Evolutionary conservation across 768 basidiomycete genomes (phyloP).

Genomic region (Tylopilus sp.): DNA sequence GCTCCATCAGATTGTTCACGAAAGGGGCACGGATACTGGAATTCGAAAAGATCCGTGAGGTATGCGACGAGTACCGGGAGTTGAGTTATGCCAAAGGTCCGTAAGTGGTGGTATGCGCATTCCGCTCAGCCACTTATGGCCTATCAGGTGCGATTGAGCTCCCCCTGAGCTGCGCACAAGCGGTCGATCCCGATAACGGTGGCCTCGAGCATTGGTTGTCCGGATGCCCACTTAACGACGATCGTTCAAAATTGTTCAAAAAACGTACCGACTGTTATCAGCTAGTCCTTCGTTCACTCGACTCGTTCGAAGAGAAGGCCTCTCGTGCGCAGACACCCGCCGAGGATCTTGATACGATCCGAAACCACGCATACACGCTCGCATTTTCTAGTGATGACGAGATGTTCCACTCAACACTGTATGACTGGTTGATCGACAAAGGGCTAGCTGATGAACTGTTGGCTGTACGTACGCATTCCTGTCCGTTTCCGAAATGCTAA

Average conservation of each 20-base stretch:
- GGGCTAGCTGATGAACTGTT: constrained; percentile 84
- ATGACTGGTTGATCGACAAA: constrained; percentile 87
- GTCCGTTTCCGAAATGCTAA: constrained; percentile 11
- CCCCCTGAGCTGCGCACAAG: constrained; percentile 77
- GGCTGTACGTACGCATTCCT: constrained; percentile 55
- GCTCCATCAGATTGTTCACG: constrained; percentile 64
- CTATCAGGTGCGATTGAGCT: constrained; percentile 75
- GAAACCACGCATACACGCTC: constrained; percentile 80
- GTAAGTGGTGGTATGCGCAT: constrained; percentile 10
- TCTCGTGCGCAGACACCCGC: constrained; percentile 30
- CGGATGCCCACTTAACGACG: constrained; percentile 56
- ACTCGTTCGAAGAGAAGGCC: constrained; percentile 70
- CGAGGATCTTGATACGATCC: constrained; percentile 66
- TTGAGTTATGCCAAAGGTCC: constrained; percentile 79
- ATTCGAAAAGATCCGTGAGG: constrained; percentile 79
- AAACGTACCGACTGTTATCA: constrained; percentile 74
- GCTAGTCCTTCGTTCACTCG: constrained; percentile 77
- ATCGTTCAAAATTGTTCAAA: constrained; percentile 55
- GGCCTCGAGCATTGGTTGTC: constrained; percentile 77
- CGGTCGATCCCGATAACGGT: constrained; percentile 70
- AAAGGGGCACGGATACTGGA: constrained; percentile 86
- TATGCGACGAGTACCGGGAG: constrained; percentile 86
- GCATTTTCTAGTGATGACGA: constrained; percentile 85
- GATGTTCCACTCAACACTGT: constrained; percentile 90
- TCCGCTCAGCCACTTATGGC: not conserved